phyloP scores from a whole-genome alignment of 2,329 filamentous ascomycete species.

The Botrytis sinoallii region DNA sequence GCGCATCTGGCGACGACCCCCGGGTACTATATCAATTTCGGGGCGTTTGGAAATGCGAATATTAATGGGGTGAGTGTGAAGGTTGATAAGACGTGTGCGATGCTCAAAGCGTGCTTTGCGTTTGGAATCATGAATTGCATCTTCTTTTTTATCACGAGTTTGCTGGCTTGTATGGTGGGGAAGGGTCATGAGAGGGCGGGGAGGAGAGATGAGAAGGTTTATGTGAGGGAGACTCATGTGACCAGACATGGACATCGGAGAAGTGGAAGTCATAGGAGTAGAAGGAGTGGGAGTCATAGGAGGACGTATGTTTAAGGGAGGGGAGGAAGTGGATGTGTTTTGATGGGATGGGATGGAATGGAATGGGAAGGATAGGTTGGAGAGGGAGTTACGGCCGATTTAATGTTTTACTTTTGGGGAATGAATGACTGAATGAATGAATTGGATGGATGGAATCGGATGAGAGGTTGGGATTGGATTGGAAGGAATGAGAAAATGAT shows the following conservation, averaged over 20 bases:
- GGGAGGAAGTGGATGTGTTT: no score
- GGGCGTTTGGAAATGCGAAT: slow-evolving; percentile 56
- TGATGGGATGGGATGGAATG: neutral
- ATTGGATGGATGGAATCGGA: neutral
- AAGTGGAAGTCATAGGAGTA: slow-evolving; percentile 35
- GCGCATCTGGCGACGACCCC: slow-evolving; percentile 49
- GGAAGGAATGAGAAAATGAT: neutral
- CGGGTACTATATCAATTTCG: slow-evolving; percentile 57
- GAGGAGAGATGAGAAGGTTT: slow-evolving; percentile 24
- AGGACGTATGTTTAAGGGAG: slow-evolving; percentile 35
- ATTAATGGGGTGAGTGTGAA: slow-evolving; percentile 51
- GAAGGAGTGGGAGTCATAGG: slow-evolving; percentile 30
- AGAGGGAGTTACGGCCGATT: neutral
- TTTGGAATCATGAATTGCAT: slow-evolving; percentile 85
- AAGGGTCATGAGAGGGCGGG: slow-evolving; percentile 12
- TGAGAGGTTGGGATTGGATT: neutral
- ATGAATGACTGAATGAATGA: neutral
- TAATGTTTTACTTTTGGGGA: neutral
- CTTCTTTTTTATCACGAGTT: slow-evolving; percentile 74
- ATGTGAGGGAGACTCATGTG: slow-evolving; percentile 35
- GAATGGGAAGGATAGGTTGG: neutral
- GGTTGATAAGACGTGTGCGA: slow-evolving; percentile 75
- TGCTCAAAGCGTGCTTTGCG: slow-evolving; percentile 89
- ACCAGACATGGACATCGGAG: slow-evolving; percentile 33
- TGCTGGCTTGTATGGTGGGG: slow-evolving; percentile 56